Evolutionary conservation across 2,329 filamentous ascomycete species (phyloP), one percentile per base, ranked within the genome.

Genomic region (Thielaviopsis punctulata): DNA sequence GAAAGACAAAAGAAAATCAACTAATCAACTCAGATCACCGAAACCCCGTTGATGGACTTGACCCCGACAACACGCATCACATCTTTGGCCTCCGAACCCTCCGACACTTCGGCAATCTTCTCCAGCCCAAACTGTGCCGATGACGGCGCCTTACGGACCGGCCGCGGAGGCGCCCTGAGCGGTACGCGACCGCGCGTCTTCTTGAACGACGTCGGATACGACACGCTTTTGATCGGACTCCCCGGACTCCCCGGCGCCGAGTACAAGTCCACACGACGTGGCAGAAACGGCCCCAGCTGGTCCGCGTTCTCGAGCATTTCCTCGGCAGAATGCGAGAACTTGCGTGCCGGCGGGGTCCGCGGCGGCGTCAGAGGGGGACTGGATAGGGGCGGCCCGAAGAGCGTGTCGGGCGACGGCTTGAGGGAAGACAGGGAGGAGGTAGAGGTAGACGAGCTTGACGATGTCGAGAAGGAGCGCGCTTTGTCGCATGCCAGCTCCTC

Each of bases 171-270:
- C 22, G 49, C 49, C 12, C n/a, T 19, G 18, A 51, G 21, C 4
- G 49, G 41, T 5, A 51, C 49, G 4, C 41, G 24, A 8, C 49
- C 41, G 13, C 49, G 39, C 18, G 41, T 45, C 49, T 51, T 24
- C 36, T 44, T 51, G 13, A 33, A 45, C 9, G 49, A 45, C 13
- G 41, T 51, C 19, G 41, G 39, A 18, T 51, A 51, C 41, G 49
- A 43, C 9, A 51, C 43, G 19, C 19, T 27, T 25, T 51, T 51
- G 23, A 33, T 23, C 6, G 45, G 45, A 24, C 21, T 45, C 9
- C 49, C n/a, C 6, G 41, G 23, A 3, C 43, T 30, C 9, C 49
- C 22, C 15, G 30, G 39, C 6, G 18, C 23, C 18, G 30, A 22
- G 22, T 30, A 36, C 41, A 48, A n/a, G n/a, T 45, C 43, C 6